Evolutionary conservation across 495 filamentous ascomycete species (phyloP), one percentile per base, ranked within the genome.

Genomic region (Tirmania nivea): DNA sequence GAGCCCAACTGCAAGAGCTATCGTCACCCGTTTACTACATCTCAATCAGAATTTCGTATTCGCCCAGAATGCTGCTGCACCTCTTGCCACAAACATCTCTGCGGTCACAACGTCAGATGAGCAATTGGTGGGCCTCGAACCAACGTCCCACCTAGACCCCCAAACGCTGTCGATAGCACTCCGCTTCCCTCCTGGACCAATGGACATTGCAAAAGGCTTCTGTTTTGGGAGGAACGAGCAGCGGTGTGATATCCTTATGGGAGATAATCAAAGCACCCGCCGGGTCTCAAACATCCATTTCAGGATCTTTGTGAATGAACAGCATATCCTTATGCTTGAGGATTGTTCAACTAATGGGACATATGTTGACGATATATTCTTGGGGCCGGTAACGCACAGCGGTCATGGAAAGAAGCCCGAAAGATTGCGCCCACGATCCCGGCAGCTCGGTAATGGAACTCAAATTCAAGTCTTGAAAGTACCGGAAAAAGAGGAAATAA

Each of bases 281-380:
- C 74, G 79, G 17, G 70, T 95, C 37, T 94, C 87, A 67, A 94
- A 94, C 62, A 71, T 76, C 11, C 90, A 97, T 61, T 97, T 94
- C 64, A 79, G 85, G 35, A 93, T 97, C 53, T 92, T 80, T 60
- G 67, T 94, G 51, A 96, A 85, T 53, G 67, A 75, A 3, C 74
- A 82, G 49, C 83, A 77, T 10, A 78, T 81, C 47, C 69, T 95
- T 58, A 93, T 97, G 87, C 67, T 96, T 5, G 78, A 93, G 64
- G 90, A 97, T 57, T 73, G 75, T 52, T 96, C 90, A 0, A 93
- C 86, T 0, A 96, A 94, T 57, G 90, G 90, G 20, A 96, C 92
- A 8, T 66, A 84, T 36, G 86, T 97, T 49, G 87, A 93, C 65
- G 69, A 75, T 20, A 66, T 66, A 20, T 69, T 77, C 16, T 72